Conservation (phyloP, 371 early-diverging fungal genomes). For the Zychaea mexicana region DNA sequence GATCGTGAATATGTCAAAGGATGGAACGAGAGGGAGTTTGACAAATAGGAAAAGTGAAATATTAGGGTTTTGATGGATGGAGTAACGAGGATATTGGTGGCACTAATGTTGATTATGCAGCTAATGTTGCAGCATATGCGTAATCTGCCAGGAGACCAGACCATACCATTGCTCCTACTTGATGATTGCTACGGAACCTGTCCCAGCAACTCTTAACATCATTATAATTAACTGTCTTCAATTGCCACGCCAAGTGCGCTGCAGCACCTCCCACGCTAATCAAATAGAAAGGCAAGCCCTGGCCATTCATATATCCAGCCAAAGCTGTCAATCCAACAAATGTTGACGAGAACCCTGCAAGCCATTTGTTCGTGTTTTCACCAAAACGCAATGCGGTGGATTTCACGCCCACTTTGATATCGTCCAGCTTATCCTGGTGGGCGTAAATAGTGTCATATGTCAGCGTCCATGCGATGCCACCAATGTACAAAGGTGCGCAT, state of each 20-base stretch:
- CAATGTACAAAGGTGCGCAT: constrained; percentile 81
- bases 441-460: constrained; percentile 98
- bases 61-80: neutral
- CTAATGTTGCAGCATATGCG: constrained; percentile 5
- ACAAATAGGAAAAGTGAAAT: neutral
- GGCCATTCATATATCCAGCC: constrained; percentile 82
- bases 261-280: constrained; percentile 77
- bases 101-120: neutral
- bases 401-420: constrained; percentile 84
- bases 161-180: constrained; percentile 78
- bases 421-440: constrained; percentile 92
- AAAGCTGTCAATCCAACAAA: constrained; percentile 70
- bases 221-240: constrained; percentile 72
- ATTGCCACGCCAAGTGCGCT: constrained; percentile 81
- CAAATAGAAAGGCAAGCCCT: constrained; percentile 72
- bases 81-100: too few species aligned
- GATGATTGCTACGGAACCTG: constrained; percentile 76
- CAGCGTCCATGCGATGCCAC: constrained; percentile 93
- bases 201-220: constrained; percentile 69
- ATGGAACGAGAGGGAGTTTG: too few species aligned
- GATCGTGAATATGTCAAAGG: too few species aligned
- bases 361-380: constrained; percentile 68
- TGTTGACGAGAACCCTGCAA: constrained; percentile 73
- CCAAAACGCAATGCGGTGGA: constrained; percentile 92
- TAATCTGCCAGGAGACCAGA: constrained; percentile 70